Base-by-base conservation (phyloP, 768 basidiomycete species). In the Podaxis sp. region DNA sequence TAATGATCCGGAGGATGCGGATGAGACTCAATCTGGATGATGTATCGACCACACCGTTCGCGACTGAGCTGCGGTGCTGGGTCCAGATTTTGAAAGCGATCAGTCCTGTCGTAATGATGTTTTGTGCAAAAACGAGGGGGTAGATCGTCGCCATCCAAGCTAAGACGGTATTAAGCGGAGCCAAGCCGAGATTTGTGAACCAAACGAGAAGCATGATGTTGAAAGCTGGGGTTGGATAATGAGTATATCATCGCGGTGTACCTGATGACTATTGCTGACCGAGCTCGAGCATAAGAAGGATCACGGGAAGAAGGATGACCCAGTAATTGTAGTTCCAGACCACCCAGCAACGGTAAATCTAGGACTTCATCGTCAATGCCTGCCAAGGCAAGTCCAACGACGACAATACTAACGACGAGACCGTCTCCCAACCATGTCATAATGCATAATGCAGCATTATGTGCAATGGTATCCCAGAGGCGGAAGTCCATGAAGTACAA, bases 341-440 rank as follows among this genome's bases (percentile, higher is more conserved):
- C 28, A 69, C 64, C 53, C 68, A 73, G 52, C 70, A 71, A 25
- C 72, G 65, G 57, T 70, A 72, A 32, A 71, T 71, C 71, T 71
- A 54, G 50, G 35, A n/a, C 48, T 36, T n/a, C 23, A 28, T 46
- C 48, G 6, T 46, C 38, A 27, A 7, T 36, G 5, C 9, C 9
- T 25, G 14, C 44, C 23, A 16, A 21, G 5, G 3, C 27, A 36
- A 40, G 21, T 14, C 13, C n/a, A 25, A 44, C 21, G 47, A 42
- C 37, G 18, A 9, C 42, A 59, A 50, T 23, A 67, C 69, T 44
- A n/a, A 70, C 70, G 32, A 69, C 70, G 10, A 73, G 65, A 35
- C 61, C 59, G 48, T 73, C 71, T 6, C 71, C 72, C 13, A 70
- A 40, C 70, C 70, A 71, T 11, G 69, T 68, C 68, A 71, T 67